Evolutionary conservation across 2,329 filamentous ascomycete genomes (phyloP), one percentile per base, ranked within the genome.

Genomic region (Exophiala dermatitidis): DNA sequence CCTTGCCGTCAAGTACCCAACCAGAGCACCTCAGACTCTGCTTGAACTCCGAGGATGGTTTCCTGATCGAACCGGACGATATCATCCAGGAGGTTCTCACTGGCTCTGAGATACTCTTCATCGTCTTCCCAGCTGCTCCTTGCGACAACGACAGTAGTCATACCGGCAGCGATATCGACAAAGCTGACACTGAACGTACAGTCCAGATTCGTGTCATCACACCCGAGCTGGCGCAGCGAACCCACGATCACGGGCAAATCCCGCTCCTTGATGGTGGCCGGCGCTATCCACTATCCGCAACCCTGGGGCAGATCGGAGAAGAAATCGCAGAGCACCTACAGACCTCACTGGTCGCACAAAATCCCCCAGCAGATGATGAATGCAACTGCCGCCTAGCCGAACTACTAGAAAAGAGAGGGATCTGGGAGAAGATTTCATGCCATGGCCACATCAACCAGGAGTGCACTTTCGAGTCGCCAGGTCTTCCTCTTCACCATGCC

Each of bases 341-440:
- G 2, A 7, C 52, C 4, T 34, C 52, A 9, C 3, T n/a, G 12
- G 37, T 43, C 3, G 10, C 30, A 12, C 29, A 3, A 12, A 44
- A 52, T 12, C 9, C 10, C n/a, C n/a, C n/a, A n/a, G 31, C n/a
- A 5, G 29, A 8, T 7, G 6, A 6, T 19, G 5, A 47, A 48
- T 53, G 50, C 32, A 53, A 53, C 33, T 53, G 50, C 50, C 48
- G 49, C 28, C 31, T 53, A 29, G 50, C 50, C 28, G 43, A 53
- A 28, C 31, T 53, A 12, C 37, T 48, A 9, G 45, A 48, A 5
- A 48, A 53, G 40, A 48, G 46, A 42, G 44, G 44, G 9, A 9
- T 50, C 12, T 53, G 44, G 44, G 49, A 46, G 12, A 46, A 52
- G 32, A 28, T 40, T 46, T 7, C 10, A 26, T 52, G 49, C 28